Evolutionary conservation across 352 stramenopile genomes (phyloP), one percentile per base, ranked within the genome.

Genomic region (Phytophthora citrophthora): DNA sequence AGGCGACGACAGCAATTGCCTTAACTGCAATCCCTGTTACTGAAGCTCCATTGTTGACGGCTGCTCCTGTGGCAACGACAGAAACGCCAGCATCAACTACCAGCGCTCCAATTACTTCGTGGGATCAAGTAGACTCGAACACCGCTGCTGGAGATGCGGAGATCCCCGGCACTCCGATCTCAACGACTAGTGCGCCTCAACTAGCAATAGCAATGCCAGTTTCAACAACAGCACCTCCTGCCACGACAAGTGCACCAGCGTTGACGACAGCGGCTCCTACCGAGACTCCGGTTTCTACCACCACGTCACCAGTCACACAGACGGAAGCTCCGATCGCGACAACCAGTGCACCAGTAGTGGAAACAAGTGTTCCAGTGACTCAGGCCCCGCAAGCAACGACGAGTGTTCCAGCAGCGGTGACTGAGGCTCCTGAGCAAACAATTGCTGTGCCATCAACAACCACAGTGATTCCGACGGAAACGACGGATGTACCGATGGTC

Each of bases 361-460:
- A 41, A 15, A 41, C 34, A 41, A 41, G 34, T 41, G 34, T 16
- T 4, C 34, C 34, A 16, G 15, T 41, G 12, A 20, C 34, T 1
- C 12, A 41, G 32, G 50, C 36, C n/a, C 39, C 26, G 27, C 26
- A n/a, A 29, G 39, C 39, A 20, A 52, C 20, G 23, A 79, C 77
- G 34, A 81, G 68, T 64, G 80, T 77, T 58, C 67, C 82, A 48
- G 63, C 79, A 10, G 64, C 73, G 50, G 60, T 79, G 39, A 39
- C 54, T 32, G 54, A 47, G n/a, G 44, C 56, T 23, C 46, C 36
- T 13, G 44, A 8, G 3, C 31, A 53, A 24, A 64, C 46, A 39
- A 59, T 24, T 11, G 9, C 54, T 20, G 45, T 32, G 15, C 15
- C 44, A 34, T 15, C 45, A 24, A 38, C 4, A 36, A 24, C 39